Percentiles rank a stretch among this genome's conserved stretches.
Evolutionary conservation across 176 grass and related monocot genomes (phyloP).

Genomic region (Eremochloa ophiuroides): DNA sequence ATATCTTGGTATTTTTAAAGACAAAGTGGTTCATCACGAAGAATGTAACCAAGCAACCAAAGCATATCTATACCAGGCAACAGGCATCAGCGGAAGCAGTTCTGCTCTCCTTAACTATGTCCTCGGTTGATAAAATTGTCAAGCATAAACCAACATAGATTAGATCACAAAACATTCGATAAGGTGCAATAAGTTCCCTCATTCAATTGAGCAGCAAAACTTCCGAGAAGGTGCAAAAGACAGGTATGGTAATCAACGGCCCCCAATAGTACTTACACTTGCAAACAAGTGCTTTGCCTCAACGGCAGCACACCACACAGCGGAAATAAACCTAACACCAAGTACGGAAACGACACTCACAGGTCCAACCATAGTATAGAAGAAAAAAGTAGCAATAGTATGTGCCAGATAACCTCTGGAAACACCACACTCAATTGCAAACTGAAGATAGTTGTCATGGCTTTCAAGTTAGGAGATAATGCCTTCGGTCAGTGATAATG

Average conservation of each 20-base stretch:
- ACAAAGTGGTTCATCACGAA: background rate
- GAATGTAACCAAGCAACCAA: background rate
- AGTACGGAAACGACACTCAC: slow-evolving; percentile 19
- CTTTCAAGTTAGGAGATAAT: slow-evolving; percentile 42
- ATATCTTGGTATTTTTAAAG: background rate
- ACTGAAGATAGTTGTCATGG: background rate
- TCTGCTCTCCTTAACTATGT: background rate
- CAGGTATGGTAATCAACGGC: background rate
- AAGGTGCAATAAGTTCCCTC: background rate
- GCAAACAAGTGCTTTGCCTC: slow-evolving; percentile 18
- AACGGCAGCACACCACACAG: background rate
- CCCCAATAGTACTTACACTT: slow-evolving; percentile 8
- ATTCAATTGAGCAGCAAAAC: slow-evolving; percentile 18
- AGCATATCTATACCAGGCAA: too few relatives aligned
- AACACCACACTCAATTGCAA: slow-evolving; percentile 23
- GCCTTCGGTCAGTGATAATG: slow-evolving; percentile 50
- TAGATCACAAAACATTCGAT: background rate
- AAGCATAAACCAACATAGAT: background rate
- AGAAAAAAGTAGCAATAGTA: background rate
- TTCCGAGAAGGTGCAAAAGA: background rate
- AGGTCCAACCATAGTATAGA: slow-evolving; percentile 22
- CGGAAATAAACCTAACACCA: slow-evolving; percentile 22
- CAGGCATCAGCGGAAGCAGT: background rate
- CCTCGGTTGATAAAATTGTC: background rate
- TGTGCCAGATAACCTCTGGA: slow-evolving; percentile 19